A percentile compares a stretch with the other conserved stretches of the same genome.
phyloP scores from a whole-genome alignment of 139 green algal species.

The Micractinium sp. region DNA sequence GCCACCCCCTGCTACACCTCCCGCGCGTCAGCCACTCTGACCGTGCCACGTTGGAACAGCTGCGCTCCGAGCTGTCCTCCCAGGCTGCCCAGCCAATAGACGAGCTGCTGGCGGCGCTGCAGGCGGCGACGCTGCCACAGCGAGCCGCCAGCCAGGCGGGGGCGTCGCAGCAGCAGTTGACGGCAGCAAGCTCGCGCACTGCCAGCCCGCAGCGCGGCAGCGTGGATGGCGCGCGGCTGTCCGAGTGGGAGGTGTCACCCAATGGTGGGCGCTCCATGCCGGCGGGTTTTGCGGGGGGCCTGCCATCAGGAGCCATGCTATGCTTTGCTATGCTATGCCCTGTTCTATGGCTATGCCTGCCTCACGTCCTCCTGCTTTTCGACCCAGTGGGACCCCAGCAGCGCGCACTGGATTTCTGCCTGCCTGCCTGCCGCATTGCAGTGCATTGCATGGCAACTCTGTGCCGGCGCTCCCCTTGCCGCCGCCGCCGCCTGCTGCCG shows the following conservation, averaged over 20 bases:
- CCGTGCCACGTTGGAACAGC: not conserved
- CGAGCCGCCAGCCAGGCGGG: no score
- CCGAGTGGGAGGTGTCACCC: slow-evolving; percentile 3
- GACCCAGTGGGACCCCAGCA: no score
- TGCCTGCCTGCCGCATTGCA: not conserved
- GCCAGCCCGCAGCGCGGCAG: not conserved
- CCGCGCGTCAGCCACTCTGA: not conserved
- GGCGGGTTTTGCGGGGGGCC: not conserved
- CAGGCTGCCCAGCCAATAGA: not conserved
- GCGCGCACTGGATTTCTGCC: not conserved
- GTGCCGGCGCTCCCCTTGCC: not conserved
- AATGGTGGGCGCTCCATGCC: not conserved
- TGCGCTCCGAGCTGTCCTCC: not conserved
- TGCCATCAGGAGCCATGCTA: not conserved
- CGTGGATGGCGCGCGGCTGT: not conserved
- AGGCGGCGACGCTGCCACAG: not conserved
- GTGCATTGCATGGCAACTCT: not conserved
- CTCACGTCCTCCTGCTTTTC: not conserved
- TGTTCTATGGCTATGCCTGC: no score
- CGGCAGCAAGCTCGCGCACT: not conserved
- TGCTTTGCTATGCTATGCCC: not conserved
- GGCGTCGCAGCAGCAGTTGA: not conserved
- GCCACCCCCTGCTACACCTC: not conserved
- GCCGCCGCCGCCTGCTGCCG: not conserved
- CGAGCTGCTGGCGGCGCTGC: not conserved